A percentile compares a stretch with the other conserved stretches of the same genome.
phyloP scores from a whole-genome alignment of 1,139 yeast genomes.

The Yamadazyma triangularis region DNA sequence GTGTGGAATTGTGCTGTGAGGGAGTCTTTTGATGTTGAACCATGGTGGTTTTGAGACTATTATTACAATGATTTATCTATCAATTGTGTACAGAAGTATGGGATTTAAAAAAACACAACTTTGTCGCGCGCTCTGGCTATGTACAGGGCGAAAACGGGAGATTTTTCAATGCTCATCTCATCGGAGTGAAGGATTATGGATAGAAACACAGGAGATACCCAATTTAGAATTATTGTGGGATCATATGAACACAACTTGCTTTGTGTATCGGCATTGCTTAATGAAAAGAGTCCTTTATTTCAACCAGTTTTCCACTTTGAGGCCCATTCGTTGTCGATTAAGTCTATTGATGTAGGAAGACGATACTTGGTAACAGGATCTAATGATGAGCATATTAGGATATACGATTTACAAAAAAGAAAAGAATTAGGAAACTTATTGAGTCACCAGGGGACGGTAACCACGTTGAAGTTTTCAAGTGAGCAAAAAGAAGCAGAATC shows the following conservation, averaged over 20 bases:
- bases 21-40: conserved; percentile 35
- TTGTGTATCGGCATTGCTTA: conserved; percentile 69
- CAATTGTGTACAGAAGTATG: no score
- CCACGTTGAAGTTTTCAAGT: conserved; percentile 66
- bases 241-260: conserved; percentile 92
- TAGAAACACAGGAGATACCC: conserved; percentile 17
- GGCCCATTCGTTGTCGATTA: conserved; percentile 86
- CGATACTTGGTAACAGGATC: conserved; percentile 91
- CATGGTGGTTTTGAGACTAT: no score
- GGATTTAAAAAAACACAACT: no score
- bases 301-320: conserved; percentile 94
- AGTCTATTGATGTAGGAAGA: conserved; percentile 77
- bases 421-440: conserved; percentile 88
- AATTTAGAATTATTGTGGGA: conserved; percentile 82
- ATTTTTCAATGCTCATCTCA: no score
- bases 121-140: no score
- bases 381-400: conserved; percentile 92
- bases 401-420: conserved; percentile 89
- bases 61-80: no score
- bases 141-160: no score
- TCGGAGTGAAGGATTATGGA: no score
- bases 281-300: conserved; percentile 53
- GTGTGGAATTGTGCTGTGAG: conserved; percentile 56
- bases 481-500: conserved; percentile 23
- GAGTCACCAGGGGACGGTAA: conserved; percentile 87